These are phyloP conservation scores for Paxillus rubicundulus DNA, from an alignment of 768 basidiomycete genomes.

Conservation along the genomic window DNA sequence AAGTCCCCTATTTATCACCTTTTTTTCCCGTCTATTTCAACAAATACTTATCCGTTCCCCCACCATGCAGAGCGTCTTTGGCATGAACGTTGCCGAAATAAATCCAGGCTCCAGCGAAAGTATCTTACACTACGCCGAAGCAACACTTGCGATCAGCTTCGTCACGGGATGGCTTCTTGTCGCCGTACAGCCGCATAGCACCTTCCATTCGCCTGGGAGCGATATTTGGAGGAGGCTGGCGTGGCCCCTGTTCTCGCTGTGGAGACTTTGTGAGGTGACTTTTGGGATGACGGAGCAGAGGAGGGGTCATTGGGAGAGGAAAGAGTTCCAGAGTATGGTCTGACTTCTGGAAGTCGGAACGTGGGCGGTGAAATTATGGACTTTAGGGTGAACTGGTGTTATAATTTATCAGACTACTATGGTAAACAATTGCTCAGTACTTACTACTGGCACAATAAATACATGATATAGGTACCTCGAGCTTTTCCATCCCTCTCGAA, in stretches of 20 bases:
- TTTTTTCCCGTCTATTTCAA: too few species aligned
- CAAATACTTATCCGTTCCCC: not conserved
- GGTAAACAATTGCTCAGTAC: too few species aligned
- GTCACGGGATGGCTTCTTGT: conserved; percentile 51
- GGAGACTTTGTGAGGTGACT: not conserved
- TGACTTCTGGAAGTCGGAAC: too few species aligned
- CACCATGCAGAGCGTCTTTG: conserved; percentile 21
- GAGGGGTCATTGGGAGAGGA: too few species aligned
- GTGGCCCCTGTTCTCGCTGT: not conserved
- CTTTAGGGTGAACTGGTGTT: too few species aligned
- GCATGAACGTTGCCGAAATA: conserved; percentile 21
- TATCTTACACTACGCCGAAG: conserved; percentile 35
- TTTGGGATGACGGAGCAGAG: too few species aligned
- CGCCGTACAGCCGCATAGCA: conserved; percentile 36
- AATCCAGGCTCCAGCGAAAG: conserved; percentile 21
- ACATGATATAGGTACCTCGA: too few species aligned
- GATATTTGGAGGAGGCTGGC: not conserved
- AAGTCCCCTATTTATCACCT: not conserved
- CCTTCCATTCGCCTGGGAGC: not conserved
- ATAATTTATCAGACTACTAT: too few species aligned
- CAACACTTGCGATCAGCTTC: conserved; percentile 44
- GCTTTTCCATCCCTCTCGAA: too few species aligned
- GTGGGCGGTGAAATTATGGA: too few species aligned
- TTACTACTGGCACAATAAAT: too few species aligned
- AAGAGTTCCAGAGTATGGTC: too few species aligned